Evolutionary conservation across 306 rosid genomes (phyloP), one percentile per base, ranked within the genome.

Genomic region (Cicer yamashitae): DNA sequence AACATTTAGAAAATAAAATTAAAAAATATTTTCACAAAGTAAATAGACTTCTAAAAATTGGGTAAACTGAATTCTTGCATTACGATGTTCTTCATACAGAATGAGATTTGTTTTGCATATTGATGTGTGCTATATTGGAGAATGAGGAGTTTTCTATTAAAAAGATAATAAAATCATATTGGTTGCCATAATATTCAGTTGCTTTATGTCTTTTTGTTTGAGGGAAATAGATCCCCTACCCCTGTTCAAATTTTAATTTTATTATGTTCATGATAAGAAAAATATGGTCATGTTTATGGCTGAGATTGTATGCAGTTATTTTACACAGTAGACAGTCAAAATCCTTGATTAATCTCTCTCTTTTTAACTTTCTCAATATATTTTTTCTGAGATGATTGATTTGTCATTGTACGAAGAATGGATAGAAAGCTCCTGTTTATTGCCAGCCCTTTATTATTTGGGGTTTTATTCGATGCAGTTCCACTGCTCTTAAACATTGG

Each of bases 401-500:
- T 68, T 47, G 71, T 17, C 60, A 40, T 44, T 48, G 22, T 45
- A 40, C 43, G 53, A 58, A 30, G 58, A 68, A 64, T 48, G 72
- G 61, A 56, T 76, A 60, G 44, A 52, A 61, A 40, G 50, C 61
- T 66, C 43, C 50, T 52, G 15, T 9, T 73, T 66, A 38, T 65
- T 77, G 44, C 40, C 38, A 17, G 12, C 48, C 37, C 30, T 54
- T 20, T 46, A 3, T 20, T 4, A n/a, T 59, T 56, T 11, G 14
- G 43, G 64, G 34, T 81, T 70, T 45, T 64, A 10, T 54, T 50
- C 34, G 45, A 58, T 56, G 39, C 40, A 0, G 38, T 52, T 81
- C 43, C 44, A 44, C 18, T 54, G 57, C 47, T 59, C n/a, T 71
- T 50, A 71, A 58, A 38, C 74, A 38, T 75, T 70, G 67, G 66